Evolutionary conservation across 2,329 filamentous ascomycete species (phyloP), one percentile per base, ranked within the genome.

Genomic region (Aspergillus texensis): DNA sequence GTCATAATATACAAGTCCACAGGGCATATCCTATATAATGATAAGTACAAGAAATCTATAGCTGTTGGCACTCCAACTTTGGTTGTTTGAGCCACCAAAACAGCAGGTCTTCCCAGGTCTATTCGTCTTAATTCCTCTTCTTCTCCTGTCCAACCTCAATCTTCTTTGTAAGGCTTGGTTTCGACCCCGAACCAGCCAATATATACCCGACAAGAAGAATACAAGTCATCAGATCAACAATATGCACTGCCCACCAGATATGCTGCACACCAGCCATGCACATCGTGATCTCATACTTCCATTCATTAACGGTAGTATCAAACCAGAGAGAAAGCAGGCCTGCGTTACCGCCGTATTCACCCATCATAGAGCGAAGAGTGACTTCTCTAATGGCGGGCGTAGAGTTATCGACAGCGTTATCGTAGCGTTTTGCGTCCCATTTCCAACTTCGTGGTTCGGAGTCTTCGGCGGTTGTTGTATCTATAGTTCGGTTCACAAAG

Each of bases 331-430:
- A 95, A 46, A 99, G 79, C 48, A 99, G 82, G 0, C 93, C 95
- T 0, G 93, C 93, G 75, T 97, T 95, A 24, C 95, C 95, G n/a
- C 88, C 90, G 78, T 91, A 99, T 62, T 92, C 91, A 61, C 95
- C 95, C 95, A 99, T 99, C 93, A 99, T 98, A 77, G 93, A 97
- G 63, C 94, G 89, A 2, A 99, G 91, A 0, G 95, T 99, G 67
- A 98, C 88, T 79, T 99, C 95, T 32, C 94, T 85, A 6, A 97
- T 82, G 73, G 26, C 89, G 65, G 64, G 75, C 1, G 63, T 65
- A 11, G 62, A 12, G 8, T 24, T 5, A 26, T 55, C 52, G 36
- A 52, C 56, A 48, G 45, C 43, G 19, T 19, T 21, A 50, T 45
- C 60, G 54, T 75, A 80, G 21, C 75, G 74, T 63, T 59, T 71